phyloP scores from a whole-genome alignment of 192 early-diverging fungal species.

The Entomortierella parvispora region DNA sequence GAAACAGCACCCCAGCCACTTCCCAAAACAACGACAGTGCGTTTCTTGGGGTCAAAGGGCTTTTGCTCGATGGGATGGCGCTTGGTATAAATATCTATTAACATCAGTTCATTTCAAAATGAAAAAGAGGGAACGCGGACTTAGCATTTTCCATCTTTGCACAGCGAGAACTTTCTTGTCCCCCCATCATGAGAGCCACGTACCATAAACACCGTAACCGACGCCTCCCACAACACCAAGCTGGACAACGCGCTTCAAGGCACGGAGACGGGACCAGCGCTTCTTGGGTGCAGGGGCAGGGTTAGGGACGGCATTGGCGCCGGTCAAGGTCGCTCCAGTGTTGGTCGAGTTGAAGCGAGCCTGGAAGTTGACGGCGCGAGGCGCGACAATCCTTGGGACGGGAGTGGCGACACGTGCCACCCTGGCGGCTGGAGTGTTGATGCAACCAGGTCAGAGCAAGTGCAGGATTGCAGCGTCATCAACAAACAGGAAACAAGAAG shows the following conservation, averaged over 20 bases:
- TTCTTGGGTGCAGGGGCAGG: conserved; percentile 33
- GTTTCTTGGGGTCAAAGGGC: conserved; percentile 57
- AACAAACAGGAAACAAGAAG: neutral
- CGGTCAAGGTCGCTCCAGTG: conserved; percentile 28
- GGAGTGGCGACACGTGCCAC: conserved; percentile 36
- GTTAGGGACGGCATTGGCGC: conserved; percentile 13
- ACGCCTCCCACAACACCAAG: conserved; percentile 42
- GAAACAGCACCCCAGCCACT: conserved; percentile 55
- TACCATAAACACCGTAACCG: conserved; percentile 53
- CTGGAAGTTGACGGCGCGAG: conserved; percentile 8
- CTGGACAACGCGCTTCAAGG: conserved; percentile 48
- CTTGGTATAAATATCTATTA: conserved; percentile 47
- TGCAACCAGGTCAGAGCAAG: neutral
- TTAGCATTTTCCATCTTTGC: neutral
- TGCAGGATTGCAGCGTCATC: neutral
- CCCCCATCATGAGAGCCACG: neutral
- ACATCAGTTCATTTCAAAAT: neutral
- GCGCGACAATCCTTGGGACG: conserved; percentile 19
- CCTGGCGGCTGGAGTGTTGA: conserved; percentile 26
- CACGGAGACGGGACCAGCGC: conserved; percentile 49
- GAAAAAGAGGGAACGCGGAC: neutral
- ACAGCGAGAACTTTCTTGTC: neutral
- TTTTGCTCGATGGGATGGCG: conserved; percentile 53
- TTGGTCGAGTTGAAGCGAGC: conserved; percentile 43
- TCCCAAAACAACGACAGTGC: conserved; percentile 34